Evolutionary conservation across 1,284 basidiomycete species (phyloP).

Genomic region (Tylopilus sp.): DNA sequence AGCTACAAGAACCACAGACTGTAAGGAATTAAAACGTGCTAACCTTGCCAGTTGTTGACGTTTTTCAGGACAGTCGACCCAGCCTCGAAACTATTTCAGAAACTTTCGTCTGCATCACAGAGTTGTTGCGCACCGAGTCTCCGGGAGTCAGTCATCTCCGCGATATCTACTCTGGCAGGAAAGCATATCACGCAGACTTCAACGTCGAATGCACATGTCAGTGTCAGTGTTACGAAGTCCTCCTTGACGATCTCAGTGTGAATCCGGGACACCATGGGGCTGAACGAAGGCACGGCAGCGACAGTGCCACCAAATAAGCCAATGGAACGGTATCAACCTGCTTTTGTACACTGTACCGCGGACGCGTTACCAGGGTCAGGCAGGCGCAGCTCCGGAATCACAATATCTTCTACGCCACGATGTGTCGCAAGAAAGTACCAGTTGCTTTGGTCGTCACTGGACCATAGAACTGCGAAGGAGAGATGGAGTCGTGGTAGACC

Average conservation of each 20-base stretch:
- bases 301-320: conserved; percentile 22
- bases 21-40: background rate
- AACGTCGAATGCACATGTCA: conserved; percentile 28
- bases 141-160: conserved; percentile 10
- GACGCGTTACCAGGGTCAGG: conserved; percentile 33
- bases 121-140: conserved; percentile 9
- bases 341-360: conserved; percentile 35
- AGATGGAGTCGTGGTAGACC: conserved; percentile 36
- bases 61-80: conserved; percentile 8
- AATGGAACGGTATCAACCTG: conserved; percentile 27
- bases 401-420: conserved; percentile 29
- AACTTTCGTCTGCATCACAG: background rate
- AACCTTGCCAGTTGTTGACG: conserved; percentile 2
- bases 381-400: conserved; percentile 29
- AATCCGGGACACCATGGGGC: conserved; percentile 32
- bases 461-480: conserved; percentile 32
- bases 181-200: conserved; percentile 23
- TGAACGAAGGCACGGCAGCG: conserved; percentile 29
- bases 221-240: conserved; percentile 17
- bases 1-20: conserved; percentile 5
- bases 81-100: conserved; percentile 14
- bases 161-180: too few relatives aligned
- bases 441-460: conserved; percentile 34
- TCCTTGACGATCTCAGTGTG: conserved; percentile 16
- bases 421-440: conserved; percentile 31